phyloP scores from a whole-genome alignment of 192 early-diverging fungal genomes.

The Diversispora eburnea region DNA sequence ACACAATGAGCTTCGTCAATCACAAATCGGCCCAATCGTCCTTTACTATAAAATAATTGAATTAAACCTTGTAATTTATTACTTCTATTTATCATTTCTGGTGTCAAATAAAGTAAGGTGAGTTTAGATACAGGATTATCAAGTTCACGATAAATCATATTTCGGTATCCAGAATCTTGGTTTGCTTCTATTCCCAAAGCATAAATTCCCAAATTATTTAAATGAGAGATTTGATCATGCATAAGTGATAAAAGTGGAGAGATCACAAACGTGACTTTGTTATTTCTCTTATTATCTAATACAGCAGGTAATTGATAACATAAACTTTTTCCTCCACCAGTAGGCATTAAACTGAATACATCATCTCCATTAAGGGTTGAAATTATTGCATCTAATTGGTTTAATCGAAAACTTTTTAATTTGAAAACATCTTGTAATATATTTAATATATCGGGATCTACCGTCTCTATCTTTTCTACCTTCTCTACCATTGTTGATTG shows the following conservation, averaged over 20 bases:
- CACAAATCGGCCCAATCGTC: conserved; percentile 79
- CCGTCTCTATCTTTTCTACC: too few species aligned
- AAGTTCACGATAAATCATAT: conserved; percentile 59
- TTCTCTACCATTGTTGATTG: too few species aligned
- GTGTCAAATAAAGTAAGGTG: conserved; percentile 84
- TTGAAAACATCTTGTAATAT: conserved; percentile 48
- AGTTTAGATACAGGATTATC: conserved; percentile 40
- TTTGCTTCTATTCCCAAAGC: conserved; percentile 56
- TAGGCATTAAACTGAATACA: conserved; percentile 96
- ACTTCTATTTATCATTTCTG: conserved; percentile 76
- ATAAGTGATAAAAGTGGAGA: conserved; percentile 95
- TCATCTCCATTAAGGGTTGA: conserved; percentile 78
- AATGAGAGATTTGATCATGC: conserved; percentile 85
- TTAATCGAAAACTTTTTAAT: conserved; percentile 72
- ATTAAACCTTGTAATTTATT: conserved; percentile 53
- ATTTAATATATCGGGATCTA: conserved; percentile 7
- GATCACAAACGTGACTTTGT: conserved; percentile 83
- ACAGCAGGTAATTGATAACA: conserved; percentile 92
- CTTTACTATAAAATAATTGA: conserved; percentile 52
- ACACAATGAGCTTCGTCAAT: conserved; percentile 98
- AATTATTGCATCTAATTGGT: conserved; percentile 89
- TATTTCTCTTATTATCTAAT: conserved; percentile 29
- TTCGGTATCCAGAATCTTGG: conserved; percentile 44
- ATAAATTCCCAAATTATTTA: conserved; percentile 39
- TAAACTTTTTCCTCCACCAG: conserved; percentile 92